phyloP scores from a whole-genome alignment of 805 yeast genomes.

The Candida andamanensis region DNA sequence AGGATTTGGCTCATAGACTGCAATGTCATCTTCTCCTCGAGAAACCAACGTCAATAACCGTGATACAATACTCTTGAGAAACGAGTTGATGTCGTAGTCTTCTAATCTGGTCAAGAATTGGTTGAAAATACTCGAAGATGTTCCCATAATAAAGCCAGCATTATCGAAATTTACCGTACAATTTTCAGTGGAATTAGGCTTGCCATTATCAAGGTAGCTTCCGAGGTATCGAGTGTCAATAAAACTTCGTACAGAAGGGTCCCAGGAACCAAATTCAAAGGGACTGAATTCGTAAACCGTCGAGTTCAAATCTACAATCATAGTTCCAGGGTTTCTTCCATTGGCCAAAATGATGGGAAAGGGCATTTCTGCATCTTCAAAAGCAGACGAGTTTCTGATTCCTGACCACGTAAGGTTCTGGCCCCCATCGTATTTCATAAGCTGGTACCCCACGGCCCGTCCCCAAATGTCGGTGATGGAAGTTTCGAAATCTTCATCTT shows the following conservation, averaged over 20 bases:
- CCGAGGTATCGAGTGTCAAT: slow-evolving; percentile 28
- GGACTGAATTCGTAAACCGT: slow-evolving; percentile 46
- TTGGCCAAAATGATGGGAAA: slow-evolving; percentile 40
- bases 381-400: slow-evolving; percentile 29
- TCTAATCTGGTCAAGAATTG: slow-evolving; percentile 17
- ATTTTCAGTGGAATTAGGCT: slow-evolving; percentile 8
- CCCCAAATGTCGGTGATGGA: slow-evolving; percentile 39
- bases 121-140: slow-evolving; percentile 36
- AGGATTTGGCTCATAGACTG: slow-evolving; percentile 38
- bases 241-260: slow-evolving; percentile 29
- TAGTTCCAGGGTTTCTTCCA: slow-evolving; percentile 61
- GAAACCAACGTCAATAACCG: slow-evolving; percentile 20
- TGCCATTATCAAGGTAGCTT: slow-evolving; percentile 19
- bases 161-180: slow-evolving; percentile 32
- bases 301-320: slow-evolving; percentile 56
- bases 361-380: slow-evolving; percentile 38
- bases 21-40: slow-evolving; percentile 27
- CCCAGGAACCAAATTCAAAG: slow-evolving; percentile 41
- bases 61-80: slow-evolving; percentile 19
- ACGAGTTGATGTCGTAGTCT: slow-evolving; percentile 16
- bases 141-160: slow-evolving; percentile 38
- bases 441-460: slow-evolving; percentile 30
- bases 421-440: slow-evolving; percentile 19
- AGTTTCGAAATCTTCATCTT: slow-evolving; percentile 28
- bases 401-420: slow-evolving; percentile 17